These are phyloP conservation scores for Pyronema domesticum DNA, from an alignment of 495 filamentous ascomycete species.

Conservation along the genomic window DNA sequence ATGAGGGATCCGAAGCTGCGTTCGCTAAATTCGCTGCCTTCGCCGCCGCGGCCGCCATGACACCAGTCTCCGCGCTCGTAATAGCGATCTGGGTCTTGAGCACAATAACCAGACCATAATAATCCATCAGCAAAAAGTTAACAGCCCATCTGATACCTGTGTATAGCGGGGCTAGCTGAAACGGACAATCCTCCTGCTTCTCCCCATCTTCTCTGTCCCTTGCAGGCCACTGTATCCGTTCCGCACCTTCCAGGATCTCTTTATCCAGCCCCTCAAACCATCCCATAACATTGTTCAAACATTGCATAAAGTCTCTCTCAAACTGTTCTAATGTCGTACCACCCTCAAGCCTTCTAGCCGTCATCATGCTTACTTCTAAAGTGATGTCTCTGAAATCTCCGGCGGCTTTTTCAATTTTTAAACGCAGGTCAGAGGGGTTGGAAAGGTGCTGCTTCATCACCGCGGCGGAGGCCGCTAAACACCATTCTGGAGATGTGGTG, in stretches of 20 bases:
- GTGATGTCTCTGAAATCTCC: slow-evolving; percentile 56
- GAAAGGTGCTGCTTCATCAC: slow-evolving; percentile 39
- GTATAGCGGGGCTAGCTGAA: slow-evolving; percentile 47
- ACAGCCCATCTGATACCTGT: slow-evolving; percentile 48
- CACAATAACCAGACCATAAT: slow-evolving; percentile 62
- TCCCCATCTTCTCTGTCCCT: slow-evolving; percentile 28
- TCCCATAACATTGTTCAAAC: slow-evolving; percentile 11
- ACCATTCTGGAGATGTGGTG: slow-evolving; percentile 65
- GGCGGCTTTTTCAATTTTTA: slow-evolving; percentile 46
- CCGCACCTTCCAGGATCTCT: slow-evolving; percentile 13
- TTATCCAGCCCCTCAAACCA: slow-evolving; percentile 19
- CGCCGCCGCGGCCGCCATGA: slow-evolving; percentile 29
- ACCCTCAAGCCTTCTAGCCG: slow-evolving; percentile 48
- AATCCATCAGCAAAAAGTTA: slow-evolving; percentile 61
- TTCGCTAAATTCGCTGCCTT: no score
- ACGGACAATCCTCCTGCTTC: slow-evolving; percentile 38
- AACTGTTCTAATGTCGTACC: slow-evolving; percentile 50
- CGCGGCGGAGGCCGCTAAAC: slow-evolving; percentile 43
- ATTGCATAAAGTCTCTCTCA: slow-evolving; percentile 8
- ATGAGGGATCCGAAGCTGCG: neutral
- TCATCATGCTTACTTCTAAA: slow-evolving; percentile 62
- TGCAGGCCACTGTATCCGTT: slow-evolving; percentile 4
- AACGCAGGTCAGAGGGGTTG: slow-evolving; percentile 44
- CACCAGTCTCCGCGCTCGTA: slow-evolving; percentile 28
- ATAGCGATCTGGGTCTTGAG: slow-evolving; percentile 51